These are phyloP conservation scores for Kurtzmaniella quercitrusa DNA, from an alignment of 1,139 yeast species.

Conservation along the genomic window DNA sequence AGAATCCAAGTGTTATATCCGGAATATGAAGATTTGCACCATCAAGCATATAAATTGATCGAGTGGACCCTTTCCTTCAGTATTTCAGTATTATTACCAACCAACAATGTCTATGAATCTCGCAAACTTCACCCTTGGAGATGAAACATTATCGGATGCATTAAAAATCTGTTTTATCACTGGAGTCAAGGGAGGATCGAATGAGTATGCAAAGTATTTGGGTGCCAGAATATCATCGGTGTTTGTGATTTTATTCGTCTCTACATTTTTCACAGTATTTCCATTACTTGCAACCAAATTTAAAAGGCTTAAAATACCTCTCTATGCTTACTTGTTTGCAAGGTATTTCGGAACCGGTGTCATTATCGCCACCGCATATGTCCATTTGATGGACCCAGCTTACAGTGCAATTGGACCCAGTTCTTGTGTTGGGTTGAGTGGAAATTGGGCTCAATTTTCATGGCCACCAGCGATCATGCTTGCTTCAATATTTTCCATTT, in stretches of 20 bases:
- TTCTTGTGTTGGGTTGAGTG: slow-evolving; percentile 11
- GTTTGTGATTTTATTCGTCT: slow-evolving; percentile 11
- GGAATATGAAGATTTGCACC: too few species aligned
- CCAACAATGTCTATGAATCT: background rate
- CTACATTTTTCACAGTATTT: slow-evolving; percentile 12
- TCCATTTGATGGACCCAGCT: slow-evolving; percentile 12
- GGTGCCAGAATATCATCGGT: slow-evolving; percentile 14
- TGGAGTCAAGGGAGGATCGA: slow-evolving; percentile 1
- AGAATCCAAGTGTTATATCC: too few species aligned
- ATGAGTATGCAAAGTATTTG: slow-evolving; percentile 8
- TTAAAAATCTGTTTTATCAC: background rate
- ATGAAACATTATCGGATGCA: background rate
- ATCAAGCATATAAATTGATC: too few species aligned
- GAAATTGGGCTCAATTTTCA: slow-evolving; percentile 10
- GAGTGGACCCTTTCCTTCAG: too few species aligned
- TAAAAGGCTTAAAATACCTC: slow-evolving; percentile 10
- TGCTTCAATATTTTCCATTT: slow-evolving; percentile 7
- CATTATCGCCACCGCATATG: slow-evolving; percentile 13
- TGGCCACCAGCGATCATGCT: slow-evolving; percentile 11
- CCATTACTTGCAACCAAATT: slow-evolving; percentile 10
- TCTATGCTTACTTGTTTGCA: slow-evolving; percentile 10
- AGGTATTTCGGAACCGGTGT: slow-evolving; percentile 15
- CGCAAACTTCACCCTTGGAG: background rate
- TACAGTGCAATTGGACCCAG: slow-evolving; percentile 9
- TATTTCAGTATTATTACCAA: background rate